Conservation (phyloP, 129 eudicot genomes). For the Escallonia herrerae region DNA sequence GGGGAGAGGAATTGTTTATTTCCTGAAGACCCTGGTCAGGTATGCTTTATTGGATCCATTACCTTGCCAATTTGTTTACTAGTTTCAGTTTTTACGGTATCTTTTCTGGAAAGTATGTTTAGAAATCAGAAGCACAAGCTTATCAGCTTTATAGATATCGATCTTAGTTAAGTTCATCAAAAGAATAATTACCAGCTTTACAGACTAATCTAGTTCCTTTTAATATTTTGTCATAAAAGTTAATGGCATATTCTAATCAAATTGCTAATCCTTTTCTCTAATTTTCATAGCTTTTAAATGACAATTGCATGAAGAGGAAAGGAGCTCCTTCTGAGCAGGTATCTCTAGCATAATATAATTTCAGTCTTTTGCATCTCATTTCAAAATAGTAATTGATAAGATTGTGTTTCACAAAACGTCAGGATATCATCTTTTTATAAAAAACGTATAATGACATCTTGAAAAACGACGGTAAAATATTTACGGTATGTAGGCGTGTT, state of each 20-base stretch:
- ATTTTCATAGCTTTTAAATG: constrained; percentile 61
- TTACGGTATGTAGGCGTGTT: no score
- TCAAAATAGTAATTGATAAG: no score
- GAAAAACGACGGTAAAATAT: no score
- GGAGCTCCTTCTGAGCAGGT: constrained; percentile 58
- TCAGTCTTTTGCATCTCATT: no score
- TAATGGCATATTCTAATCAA: background rate
- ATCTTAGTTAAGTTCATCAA: background rate
- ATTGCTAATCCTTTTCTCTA: constrained; percentile 16
- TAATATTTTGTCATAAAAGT: background rate
- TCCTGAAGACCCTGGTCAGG: constrained; percentile 99
- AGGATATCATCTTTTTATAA: no score
- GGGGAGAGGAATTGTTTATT: constrained; percentile 81
- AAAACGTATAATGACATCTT: no score
- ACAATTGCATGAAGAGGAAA: constrained; percentile 73
- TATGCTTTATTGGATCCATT: constrained; percentile 46
- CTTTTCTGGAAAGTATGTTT: constrained; percentile 7
- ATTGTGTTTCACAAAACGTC: no score
- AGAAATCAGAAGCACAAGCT: background rate
- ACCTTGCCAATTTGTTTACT: constrained; percentile 7
- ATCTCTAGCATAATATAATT: constrained; percentile 4
- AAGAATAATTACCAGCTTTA: constrained; percentile 9
- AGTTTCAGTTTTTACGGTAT: background rate
- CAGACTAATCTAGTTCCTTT: no score
- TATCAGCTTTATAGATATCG: constrained; percentile 12